These are phyloP conservation scores for Panellus pusillus DNA, from an alignment of 768 basidiomycete species.

Conservation along the genomic window DNA sequence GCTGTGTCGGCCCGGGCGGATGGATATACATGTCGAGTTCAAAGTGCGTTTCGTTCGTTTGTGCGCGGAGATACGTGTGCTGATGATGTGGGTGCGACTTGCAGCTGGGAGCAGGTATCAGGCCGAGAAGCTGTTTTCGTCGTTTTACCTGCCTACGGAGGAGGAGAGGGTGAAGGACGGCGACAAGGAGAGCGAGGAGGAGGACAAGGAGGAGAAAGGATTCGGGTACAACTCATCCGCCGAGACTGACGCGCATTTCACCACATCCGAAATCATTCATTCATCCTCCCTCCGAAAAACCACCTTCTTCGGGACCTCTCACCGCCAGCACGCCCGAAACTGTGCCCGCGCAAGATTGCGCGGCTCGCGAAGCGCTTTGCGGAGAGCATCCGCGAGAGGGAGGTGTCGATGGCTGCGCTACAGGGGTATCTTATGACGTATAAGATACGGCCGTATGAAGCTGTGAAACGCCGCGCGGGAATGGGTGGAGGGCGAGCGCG, in stretches of 20 bases:
- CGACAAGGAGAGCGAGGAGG: conserved; percentile 7
- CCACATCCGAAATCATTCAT: background rate
- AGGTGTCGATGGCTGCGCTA: too few species aligned
- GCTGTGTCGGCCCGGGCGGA: conserved; percentile 63
- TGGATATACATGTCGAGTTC: conserved; percentile 70
- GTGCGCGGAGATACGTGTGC: too few species aligned
- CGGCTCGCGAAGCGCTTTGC: conserved; percentile 52
- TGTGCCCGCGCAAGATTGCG: conserved; percentile 35
- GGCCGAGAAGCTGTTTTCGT: conserved; percentile 54
- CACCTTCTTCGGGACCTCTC: conserved; percentile 24
- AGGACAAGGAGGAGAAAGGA: conserved; percentile 21
- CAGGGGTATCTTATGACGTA: too few species aligned
- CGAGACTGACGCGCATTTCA: background rate
- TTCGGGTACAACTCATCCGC: conserved; percentile 21
- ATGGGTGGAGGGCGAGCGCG: too few species aligned
- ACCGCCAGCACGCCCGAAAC: conserved; percentile 28
- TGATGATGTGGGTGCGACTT: too few species aligned
- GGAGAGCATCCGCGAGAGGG: too few species aligned
- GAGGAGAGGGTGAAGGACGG: conserved; percentile 23
- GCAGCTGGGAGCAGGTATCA: conserved; percentile 57
- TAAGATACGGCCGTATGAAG: too few species aligned
- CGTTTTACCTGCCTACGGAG: conserved; percentile 51
- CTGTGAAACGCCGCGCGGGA: too few species aligned
- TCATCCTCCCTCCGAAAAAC: conserved; percentile 2
- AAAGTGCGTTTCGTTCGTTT: too few species aligned